Base-by-base conservation (phyloP, 108 stramenopile species). In the Stephanodiscus triporus region DNA sequence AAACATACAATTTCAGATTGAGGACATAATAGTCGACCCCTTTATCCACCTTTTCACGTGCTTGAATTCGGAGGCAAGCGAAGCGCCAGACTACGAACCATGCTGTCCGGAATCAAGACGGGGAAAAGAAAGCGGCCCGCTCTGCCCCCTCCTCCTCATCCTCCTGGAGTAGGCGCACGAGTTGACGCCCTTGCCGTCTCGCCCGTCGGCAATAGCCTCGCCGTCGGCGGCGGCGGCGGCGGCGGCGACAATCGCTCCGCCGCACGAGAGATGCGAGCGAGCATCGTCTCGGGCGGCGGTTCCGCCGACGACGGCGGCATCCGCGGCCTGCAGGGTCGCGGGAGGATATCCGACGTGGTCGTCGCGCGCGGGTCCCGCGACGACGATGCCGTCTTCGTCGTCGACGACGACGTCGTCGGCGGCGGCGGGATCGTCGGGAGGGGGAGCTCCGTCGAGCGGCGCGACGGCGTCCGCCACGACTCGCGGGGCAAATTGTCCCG, bases 61-160 rank as follows among this genome's bases (percentile, higher is more conserved):
- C n/a, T n/a, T n/a, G n/a, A n/a, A n/a, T 20, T 50, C 9, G 49
- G 4, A 50, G 20, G 19, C 49, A 50, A 50, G 22, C 34, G n/a
- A n/a, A n/a, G n/a, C n/a, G n/a, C n/a, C n/a, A n/a, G n/a, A n/a
- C n/a, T n/a, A n/a, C n/a, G n/a, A n/a, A 73, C 23, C 60, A 91
- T 91, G 90, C 49, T 91, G 10, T 83, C 86, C 4, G 87, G 90
- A 67, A 88, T 91, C 64, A 79, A 78, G 53, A 82, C 76, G 11
- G 90, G 90, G 16, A 91, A 91, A 70, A 61, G 73, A 32, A 88
- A 88, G 70, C 65, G 81, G 40, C 82, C 84, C 54, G 59, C 67
- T 19, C 42, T 55, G 42, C 65, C 38, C 14, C 19, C 32, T 16
- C 40, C 38, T 17, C 26, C 16, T 9, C n/a, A 14, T 17, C 32